A percentile compares a stretch with the other conserved stretches of the same genome.
Conservation (phyloP, 176 grass and related monocot genomes). For the Cymbopogon citratus region DNA sequence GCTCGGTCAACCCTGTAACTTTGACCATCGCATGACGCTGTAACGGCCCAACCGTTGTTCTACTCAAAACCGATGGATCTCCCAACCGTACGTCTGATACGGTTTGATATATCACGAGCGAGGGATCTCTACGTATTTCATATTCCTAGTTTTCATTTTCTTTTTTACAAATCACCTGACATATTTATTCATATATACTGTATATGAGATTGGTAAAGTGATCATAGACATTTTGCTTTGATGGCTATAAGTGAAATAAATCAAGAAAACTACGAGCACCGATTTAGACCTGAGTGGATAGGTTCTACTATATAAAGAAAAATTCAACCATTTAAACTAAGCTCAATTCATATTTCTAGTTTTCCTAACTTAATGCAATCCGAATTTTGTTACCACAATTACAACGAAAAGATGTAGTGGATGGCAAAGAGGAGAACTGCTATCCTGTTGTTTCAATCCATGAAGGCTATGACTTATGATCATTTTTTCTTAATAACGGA, state of each 20-base stretch:
- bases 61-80: no score
- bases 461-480: not conserved
- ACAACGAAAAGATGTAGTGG: not conserved
- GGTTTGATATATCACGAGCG: not conserved
- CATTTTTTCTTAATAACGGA: not conserved
- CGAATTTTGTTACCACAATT: not conserved
- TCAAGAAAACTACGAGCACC: no score
- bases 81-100: not conserved
- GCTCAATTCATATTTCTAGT: not conserved
- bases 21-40: not conserved
- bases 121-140: not conserved
- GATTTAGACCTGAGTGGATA: not conserved
- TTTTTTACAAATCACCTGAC: not conserved
- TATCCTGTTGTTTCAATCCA: not conserved
- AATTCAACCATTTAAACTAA: not conserved
- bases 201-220: not conserved
- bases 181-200: no score
- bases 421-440: not conserved
- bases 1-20: no score
- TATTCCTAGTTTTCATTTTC: not conserved
- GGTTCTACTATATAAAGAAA: not conserved
- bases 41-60: no score
- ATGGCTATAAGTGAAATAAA: no score
- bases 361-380: not conserved
- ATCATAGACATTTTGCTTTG: not conserved